Evolutionary conservation across 2,329 filamentous ascomycete species (phyloP).

Genomic region (Colletotrichum liaoningense): DNA sequence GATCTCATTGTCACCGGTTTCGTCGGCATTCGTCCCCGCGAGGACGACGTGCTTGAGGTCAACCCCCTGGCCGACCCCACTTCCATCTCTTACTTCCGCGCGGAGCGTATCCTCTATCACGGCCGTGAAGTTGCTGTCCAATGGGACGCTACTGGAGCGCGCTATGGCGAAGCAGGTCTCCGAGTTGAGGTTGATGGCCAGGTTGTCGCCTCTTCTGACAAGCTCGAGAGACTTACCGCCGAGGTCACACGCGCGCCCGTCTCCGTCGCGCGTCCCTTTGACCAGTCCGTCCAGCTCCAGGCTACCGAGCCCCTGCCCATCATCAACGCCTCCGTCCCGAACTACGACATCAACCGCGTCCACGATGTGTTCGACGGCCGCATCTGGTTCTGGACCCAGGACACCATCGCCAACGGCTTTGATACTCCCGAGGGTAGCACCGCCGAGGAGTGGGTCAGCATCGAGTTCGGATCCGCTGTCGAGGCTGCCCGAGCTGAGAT

Average conservation of each 20-base stretch:
- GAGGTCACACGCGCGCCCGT: background rate
- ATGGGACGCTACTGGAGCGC: slow-evolving; percentile 51
- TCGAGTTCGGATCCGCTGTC: slow-evolving; percentile 5
- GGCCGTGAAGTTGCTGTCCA: slow-evolving; percentile 53
- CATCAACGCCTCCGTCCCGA: slow-evolving; percentile 13
- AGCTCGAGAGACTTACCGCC: slow-evolving; percentile 14
- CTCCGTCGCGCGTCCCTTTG: slow-evolving; percentile 5
- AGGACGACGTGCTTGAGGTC: slow-evolving; percentile 50
- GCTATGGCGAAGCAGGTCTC: slow-evolving; percentile 50
- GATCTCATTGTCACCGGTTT: slow-evolving; percentile 58
- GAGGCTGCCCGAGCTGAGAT: slow-evolving; percentile 1
- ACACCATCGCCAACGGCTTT: slow-evolving; percentile 13
- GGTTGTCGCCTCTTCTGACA: slow-evolving; percentile 20
- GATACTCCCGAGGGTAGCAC: slow-evolving; percentile 9
- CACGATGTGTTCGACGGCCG: slow-evolving; percentile 23
- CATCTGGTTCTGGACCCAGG: slow-evolving; percentile 23
- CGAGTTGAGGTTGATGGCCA: slow-evolving; percentile 50
- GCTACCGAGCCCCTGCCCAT: background rate
- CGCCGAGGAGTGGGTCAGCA: slow-evolving; percentile 16
- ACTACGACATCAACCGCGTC: slow-evolving; percentile 9
- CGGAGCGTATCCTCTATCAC: slow-evolving; percentile 57
- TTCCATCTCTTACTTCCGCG: slow-evolving; percentile 51
- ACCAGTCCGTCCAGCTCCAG: slow-evolving; percentile 10
- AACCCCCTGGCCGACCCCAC: slow-evolving; percentile 50
- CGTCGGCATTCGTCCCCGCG: slow-evolving; percentile 51